Conservation (phyloP, 176 grass and related monocot species). For the Echinochloa phyllopogon region DNA sequence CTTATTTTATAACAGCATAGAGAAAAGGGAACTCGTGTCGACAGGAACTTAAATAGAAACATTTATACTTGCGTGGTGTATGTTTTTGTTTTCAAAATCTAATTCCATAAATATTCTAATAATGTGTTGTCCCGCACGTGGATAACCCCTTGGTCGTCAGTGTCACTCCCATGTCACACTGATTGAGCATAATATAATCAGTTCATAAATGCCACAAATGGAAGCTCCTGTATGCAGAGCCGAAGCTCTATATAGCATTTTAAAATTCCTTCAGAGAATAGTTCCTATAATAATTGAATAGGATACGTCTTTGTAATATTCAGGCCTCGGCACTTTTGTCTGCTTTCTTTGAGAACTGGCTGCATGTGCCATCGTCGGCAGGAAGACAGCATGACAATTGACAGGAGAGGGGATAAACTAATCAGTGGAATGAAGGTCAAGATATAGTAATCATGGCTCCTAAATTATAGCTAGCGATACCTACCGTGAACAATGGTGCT, state of each 20-base stretch:
- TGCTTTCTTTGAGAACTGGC: not conserved
- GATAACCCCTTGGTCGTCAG: not conserved
- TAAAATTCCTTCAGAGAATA: not conserved
- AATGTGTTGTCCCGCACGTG: constrained; percentile 7
- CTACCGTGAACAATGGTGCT: not conserved
- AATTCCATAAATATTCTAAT: not conserved
- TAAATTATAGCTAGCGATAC: not conserved
- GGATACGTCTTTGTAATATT: constrained; percentile 30
- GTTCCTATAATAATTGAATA: constrained; percentile 21
- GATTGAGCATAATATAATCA: constrained; percentile 4
- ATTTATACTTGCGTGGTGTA: not conserved
- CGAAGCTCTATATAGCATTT: not conserved
- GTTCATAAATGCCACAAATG: not conserved
- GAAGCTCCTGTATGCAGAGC: constrained; percentile 5
- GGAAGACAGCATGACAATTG: not conserved
- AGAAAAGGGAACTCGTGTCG: not conserved
- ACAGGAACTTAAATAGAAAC: not conserved
- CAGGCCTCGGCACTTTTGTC: not conserved
- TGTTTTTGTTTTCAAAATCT: constrained; percentile 13
- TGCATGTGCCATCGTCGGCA: constrained; percentile 22
- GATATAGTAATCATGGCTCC: not conserved
- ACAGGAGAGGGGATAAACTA: constrained; percentile 1
- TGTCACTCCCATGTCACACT: not conserved
- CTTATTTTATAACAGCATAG: not conserved
- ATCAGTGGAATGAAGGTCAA: not conserved